These are phyloP conservation scores for Voacanga thouarsii DNA, from an alignment of 257 asterid genomes.

Conservation along the genomic window DNA sequence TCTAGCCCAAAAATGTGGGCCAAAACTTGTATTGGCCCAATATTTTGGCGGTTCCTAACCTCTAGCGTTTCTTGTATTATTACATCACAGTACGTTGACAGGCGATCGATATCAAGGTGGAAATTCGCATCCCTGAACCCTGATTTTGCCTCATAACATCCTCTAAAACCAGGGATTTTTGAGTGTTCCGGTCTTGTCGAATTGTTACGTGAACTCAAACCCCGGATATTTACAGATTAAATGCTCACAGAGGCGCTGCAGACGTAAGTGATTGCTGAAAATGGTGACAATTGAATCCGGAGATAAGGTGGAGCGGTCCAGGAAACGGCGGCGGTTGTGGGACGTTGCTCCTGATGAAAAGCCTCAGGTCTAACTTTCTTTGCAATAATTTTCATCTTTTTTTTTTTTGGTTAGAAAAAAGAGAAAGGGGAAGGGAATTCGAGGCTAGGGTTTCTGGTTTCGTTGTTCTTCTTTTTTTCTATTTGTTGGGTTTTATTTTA, in stretches of 20 bases:
- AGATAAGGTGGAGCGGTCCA: conserved; percentile 32
- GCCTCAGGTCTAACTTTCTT: conserved; percentile 31
- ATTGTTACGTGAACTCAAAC: not conserved
- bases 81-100: no score
- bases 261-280: not conserved
- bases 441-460: conserved; percentile 1
- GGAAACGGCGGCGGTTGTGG: conserved; percentile 70
- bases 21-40: not conserved
- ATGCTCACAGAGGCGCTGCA: not conserved
- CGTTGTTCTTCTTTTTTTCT: not conserved
- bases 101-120: not conserved
- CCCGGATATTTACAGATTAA: not conserved
- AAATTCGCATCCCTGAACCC: no score
- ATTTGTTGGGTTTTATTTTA: not conserved
- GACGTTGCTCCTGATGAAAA: conserved; percentile 47
- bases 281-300: conserved; percentile 20
- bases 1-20: not conserved
- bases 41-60: not conserved
- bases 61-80: no score
- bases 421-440: not conserved
- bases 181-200: not conserved
- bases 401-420: not conserved
- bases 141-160: no score
- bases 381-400: not conserved
- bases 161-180: not conserved